A percentile compares a stretch with the other conserved stretches of the same genome.
Conservation (phyloP, 768 basidiomycete genomes). For the Thelephora aurantiotincta region DNA sequence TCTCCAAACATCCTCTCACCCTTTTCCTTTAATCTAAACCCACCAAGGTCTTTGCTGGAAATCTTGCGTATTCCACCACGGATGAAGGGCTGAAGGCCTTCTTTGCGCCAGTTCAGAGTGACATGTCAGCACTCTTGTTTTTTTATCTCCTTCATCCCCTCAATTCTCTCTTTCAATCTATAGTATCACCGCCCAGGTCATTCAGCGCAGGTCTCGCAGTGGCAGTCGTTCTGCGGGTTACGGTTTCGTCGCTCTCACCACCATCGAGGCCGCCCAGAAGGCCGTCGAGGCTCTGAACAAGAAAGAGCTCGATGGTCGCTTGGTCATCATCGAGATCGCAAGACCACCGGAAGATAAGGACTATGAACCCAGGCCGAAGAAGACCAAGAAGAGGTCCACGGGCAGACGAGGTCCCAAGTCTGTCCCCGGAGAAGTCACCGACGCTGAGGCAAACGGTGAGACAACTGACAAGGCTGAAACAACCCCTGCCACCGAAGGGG, state of each 20-base stretch:
- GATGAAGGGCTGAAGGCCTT: slow-evolving; percentile 91
- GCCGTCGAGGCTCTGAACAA: slow-evolving; percentile 80
- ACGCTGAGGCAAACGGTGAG: slow-evolving; percentile 80
- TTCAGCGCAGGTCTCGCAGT: slow-evolving; percentile 34
- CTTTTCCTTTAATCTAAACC: slow-evolving; percentile 4
- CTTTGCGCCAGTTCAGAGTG: slow-evolving; percentile 77
- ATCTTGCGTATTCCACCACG: slow-evolving; percentile 89
- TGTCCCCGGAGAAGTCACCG: slow-evolving; percentile 79
- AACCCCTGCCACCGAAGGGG: slow-evolving; percentile 35
- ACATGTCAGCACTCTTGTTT: slow-evolving; percentile 54
- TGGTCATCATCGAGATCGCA: slow-evolving; percentile 84
- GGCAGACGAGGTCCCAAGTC: slow-evolving; percentile 80
- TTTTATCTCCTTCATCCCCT: slow-evolving; percentile 12
- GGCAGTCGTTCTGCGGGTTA: slow-evolving; percentile 81
- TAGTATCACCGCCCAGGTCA: slow-evolving; percentile 76
- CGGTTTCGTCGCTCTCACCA: slow-evolving; percentile 80
- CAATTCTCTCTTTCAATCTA: slow-evolving; percentile 7
- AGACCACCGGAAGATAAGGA: slow-evolving; percentile 85
- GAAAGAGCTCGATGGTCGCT: slow-evolving; percentile 79
- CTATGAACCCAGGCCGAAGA: slow-evolving; percentile 67
- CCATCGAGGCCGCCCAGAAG: slow-evolving; percentile 69
- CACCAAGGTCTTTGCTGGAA: slow-evolving; percentile 80
- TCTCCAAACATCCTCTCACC: slow-evolving; percentile 8
- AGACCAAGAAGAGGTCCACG: slow-evolving; percentile 56
- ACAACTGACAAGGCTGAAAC: slow-evolving; percentile 28